Percentiles rank a stretch among this genome's conserved stretches.
Conservation (phyloP, 768 basidiomycete genomes). For the Royoungia palumana region DNA sequence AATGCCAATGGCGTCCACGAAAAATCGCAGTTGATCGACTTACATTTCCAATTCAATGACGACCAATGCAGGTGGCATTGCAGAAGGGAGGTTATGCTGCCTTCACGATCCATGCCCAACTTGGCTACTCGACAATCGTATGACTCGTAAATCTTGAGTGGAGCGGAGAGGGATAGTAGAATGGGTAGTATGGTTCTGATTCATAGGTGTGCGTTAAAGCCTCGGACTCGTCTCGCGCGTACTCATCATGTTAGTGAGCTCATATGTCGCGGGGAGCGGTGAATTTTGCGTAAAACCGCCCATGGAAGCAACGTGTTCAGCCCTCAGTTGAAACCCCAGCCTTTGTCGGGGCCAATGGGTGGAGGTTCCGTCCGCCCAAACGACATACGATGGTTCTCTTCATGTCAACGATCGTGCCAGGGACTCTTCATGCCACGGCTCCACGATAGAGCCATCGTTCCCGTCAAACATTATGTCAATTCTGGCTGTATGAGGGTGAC, state of each 20-base stretch:
- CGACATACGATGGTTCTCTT: slow-evolving; percentile 2
- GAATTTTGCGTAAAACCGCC: slow-evolving; percentile 15
- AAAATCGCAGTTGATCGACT: slow-evolving; percentile 15
- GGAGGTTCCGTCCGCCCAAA: slow-evolving; percentile 2
- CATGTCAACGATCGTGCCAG: slow-evolving; percentile 17
- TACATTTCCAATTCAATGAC: slow-evolving; percentile 19
- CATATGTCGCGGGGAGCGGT: slow-evolving; percentile 8
- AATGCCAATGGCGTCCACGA: slow-evolving; percentile 6
- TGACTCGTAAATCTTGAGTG: not conserved
- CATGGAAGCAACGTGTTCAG: slow-evolving; percentile 15
- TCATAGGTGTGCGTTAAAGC: slow-evolving; percentile 11
- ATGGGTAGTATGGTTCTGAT: not conserved
- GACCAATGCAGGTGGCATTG: slow-evolving; percentile 2
- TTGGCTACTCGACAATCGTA: not conserved
- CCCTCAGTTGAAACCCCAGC: not conserved
- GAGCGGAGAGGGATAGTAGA: not conserved
- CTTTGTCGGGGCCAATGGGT: slow-evolving; percentile 4
- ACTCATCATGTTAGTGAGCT: slow-evolving; percentile 8
- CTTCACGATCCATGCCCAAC: slow-evolving; percentile 9
- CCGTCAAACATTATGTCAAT: slow-evolving; percentile 11
- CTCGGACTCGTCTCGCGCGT: slow-evolving; percentile 14
- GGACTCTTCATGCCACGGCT: slow-evolving; percentile 16
- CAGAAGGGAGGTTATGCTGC: not conserved
- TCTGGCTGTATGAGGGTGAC: slow-evolving; percentile 11
- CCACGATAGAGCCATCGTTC: slow-evolving; percentile 9